Evolutionary conservation across 176 grass and related monocot species (phyloP), one percentile per base, ranked within the genome.

Genomic region (Triticum dicoccoides): DNA sequence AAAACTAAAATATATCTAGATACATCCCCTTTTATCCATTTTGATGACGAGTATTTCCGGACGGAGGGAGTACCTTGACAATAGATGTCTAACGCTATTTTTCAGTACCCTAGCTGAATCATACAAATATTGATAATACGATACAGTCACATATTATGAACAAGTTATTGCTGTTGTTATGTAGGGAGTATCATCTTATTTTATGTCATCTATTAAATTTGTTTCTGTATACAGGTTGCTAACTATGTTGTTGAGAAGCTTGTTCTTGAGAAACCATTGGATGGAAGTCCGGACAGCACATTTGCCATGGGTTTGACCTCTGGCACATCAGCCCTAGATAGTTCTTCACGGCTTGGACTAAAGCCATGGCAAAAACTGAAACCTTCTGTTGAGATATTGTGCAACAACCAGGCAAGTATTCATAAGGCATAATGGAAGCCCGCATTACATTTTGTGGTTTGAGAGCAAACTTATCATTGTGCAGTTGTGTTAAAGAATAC

Each of bases 191-290:
- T 71, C 8, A 77, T 25, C 25, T 64, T 56, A 15, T 69, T 65
- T 39, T 80, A 35, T 8, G 70, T 51, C 30, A 14, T 73, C 14
- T 69, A 25, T 81, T 72, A 34, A 83, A 61, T 68, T 44, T 65
- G 33, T 81, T 59, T 84, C 21, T 18, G 81, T 75, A 20, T 89
- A 62, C 87, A 98, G 97, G 94, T 99, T 70, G 86, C 89, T 85
- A 96, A 96, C 75, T 99, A 99, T 59, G 94, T 99, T 39, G 85
- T 96, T 69, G 93, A 99, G 89, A 99, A 99, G 81, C 86, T 96
- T 8, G 77, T 95, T 66, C 75, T 92, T 45, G 97, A 96, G 25
- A 96, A 92, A 90, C 91, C 86, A 56, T 85, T 91, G 87, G 97
- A 99, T 63, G 89, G 87, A 66, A 91, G 88, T 79, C 79, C 93